Percentiles rank a stretch among this genome's conserved stretches.
phyloP scores from a whole-genome alignment of 139 green algal genomes.

The Zygnema cylindricum region DNA sequence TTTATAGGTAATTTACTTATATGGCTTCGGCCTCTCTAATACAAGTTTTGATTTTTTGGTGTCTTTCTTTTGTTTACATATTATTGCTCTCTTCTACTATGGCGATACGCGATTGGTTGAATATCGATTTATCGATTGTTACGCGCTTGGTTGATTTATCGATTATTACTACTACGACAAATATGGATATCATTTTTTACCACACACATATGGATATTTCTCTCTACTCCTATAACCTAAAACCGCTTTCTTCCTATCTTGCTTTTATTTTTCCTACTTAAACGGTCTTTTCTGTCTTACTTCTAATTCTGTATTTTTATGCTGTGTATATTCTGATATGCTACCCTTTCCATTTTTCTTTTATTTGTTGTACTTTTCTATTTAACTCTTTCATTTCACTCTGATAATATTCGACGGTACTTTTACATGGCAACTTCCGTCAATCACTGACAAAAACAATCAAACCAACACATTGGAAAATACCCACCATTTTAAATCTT shows the following conservation, averaged over 20 bases:
- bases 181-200: neutral
- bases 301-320: neutral
- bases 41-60: neutral
- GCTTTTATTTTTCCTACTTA: too few species aligned
- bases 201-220: neutral
- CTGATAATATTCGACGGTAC: too few species aligned
- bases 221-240: neutral
- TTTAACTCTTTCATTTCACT: too few species aligned
- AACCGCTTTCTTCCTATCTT: too few species aligned
- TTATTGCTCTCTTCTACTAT: neutral
- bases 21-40: neutral
- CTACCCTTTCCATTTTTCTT: neutral
- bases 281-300: neutral
- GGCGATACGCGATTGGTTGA: neutral
- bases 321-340: neutral
- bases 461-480: too few species aligned
- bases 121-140: too few species aligned
- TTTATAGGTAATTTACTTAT: neutral
- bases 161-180: neutral
- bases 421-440: too few species aligned
- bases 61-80: neutral
- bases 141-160: too few species aligned
- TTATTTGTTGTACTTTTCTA: too few species aligned
- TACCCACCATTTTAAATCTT: too few species aligned
- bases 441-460: too few species aligned